Evolutionary conservation across 2,329 filamentous ascomycete genomes (phyloP).

Genomic region (Fusarium sp.): DNA sequence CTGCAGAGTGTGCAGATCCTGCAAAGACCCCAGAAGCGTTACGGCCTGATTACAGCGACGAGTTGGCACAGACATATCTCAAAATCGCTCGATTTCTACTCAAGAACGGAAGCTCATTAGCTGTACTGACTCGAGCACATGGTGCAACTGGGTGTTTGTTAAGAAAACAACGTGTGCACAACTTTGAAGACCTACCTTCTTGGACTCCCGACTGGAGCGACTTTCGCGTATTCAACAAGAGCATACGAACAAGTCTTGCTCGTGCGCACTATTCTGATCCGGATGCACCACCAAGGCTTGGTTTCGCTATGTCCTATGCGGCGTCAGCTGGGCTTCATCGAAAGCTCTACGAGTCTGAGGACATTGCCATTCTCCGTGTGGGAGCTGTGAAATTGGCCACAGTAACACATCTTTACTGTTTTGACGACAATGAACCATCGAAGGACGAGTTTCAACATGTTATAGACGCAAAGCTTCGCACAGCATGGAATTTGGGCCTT

Average conservation of each 20-base stretch:
- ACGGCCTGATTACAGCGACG: neutral
- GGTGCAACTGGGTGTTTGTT: neutral
- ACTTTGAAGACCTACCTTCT: neutral
- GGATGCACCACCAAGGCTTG: neutral
- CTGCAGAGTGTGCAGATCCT: neutral
- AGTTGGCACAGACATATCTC: neutral
- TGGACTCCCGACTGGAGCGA: constrained; percentile 6
- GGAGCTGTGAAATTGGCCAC: neutral
- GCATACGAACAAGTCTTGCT: neutral
- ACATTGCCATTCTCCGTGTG: neutral
- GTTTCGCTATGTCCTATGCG: neutral
- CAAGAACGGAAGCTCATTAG: neutral
- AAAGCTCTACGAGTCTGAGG: neutral
- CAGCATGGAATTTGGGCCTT: neutral
- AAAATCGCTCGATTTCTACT: neutral
- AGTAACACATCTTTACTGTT: neutral
- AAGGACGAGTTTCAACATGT: neutral
- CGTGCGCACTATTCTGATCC: neutral
- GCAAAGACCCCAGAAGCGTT: neutral
- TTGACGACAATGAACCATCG: neutral
- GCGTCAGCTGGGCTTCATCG: neutral
- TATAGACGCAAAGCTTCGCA: neutral
- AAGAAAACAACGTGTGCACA: neutral
- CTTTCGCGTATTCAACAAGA: neutral
- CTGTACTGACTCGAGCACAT: neutral